Evolutionary conservation across 2,329 filamentous ascomycete genomes (phyloP).

Genomic region (Sodiomyces alkalinus): DNA sequence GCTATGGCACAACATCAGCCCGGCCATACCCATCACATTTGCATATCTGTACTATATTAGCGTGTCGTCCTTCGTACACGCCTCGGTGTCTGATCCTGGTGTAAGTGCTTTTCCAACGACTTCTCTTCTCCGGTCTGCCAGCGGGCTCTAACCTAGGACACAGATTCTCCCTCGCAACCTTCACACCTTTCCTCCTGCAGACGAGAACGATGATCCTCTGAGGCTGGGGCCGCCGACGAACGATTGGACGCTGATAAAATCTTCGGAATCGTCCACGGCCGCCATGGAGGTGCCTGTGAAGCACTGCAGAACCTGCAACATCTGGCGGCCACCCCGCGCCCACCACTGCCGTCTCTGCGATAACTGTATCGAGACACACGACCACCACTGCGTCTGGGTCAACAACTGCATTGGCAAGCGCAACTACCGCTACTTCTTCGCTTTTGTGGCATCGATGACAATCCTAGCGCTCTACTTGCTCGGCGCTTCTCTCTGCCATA

Average conservation of each 20-base stretch:
- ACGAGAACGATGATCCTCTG: conserved; percentile 67
- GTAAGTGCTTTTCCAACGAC: conserved; percentile 37
- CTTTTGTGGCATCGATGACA: conserved; percentile 71
- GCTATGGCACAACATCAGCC: conserved; percentile 75
- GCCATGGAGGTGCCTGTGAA: conserved; percentile 98
- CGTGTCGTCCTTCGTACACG: conserved; percentile 86
- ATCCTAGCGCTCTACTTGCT: conserved; percentile 63
- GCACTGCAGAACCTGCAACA: conserved; percentile 93
- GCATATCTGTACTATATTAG: conserved; percentile 85
- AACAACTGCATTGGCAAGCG: conserved; percentile 96
- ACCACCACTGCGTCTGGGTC: conserved; percentile 97
- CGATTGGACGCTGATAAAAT: conserved; percentile 86
- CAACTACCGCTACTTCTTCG: conserved; percentile 97
- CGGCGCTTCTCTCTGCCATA: conserved; percentile 63
- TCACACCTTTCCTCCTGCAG: conserved; percentile 67
- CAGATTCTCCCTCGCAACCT: conserved; percentile 87
- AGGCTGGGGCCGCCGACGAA: conserved; percentile 72
- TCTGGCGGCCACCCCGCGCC: conserved; percentile 89
- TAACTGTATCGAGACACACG: conserved; percentile 92
- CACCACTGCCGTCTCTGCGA: conserved; percentile 96
- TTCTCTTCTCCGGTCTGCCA: conserved; percentile 1
- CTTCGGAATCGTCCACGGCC: conserved; percentile 55
- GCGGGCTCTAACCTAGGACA: background rate
- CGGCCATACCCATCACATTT: conserved; percentile 77
- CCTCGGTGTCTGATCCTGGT: conserved; percentile 81